Evolutionary conservation across 352 stramenopile species (phyloP), one percentile per base, ranked within the genome.

Genomic region (Albugo candida): DNA sequence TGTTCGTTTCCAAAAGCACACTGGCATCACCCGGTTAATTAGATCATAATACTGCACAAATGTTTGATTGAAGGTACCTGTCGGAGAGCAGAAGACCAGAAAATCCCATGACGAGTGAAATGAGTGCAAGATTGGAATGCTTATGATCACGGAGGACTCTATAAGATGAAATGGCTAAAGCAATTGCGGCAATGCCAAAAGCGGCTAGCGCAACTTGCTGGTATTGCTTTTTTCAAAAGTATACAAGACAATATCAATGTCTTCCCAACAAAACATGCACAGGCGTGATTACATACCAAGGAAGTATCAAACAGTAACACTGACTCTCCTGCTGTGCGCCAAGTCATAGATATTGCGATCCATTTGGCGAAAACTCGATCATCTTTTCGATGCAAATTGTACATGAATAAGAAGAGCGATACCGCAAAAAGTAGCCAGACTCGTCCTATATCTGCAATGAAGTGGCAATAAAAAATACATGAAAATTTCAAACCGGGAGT

Each of bases 291-390:
- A 48, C 19, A 36, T 13, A 48, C 48, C 0, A 59, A 56, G 13
- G 52, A 62, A 20, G 39, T 36, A 45, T 67, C 66, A 45, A 87
- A 63, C 43, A 83, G 54, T 41, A 86, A 53, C 11, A 85, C 60
- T 35, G 83, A 48, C 51, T 91, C 77, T 8, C 65, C 70, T 18
- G 77, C 70, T 43, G 64, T 57, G 45, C 77, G 72, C 77, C 77
- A 91, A 10, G 68, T 58, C n/a, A 91, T 60, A 36, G 68, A 67
- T 55, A 83, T 83, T 10, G 77, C 77, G 38, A 87, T 64, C 77
- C 77, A 91, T 60, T 81, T 87, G 17, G 65, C 70, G 17, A 68
- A 80, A 44, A 59, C 38, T n/a, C 74, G 75, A 20, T 60, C 60
- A 58, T 87, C 71, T 24, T 70, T 69, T 54, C 83, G 75, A 59